These are phyloP conservation scores for Dactylellina cionopaga DNA, from an alignment of 2,329 filamentous ascomycete species.

Conservation along the genomic window DNA sequence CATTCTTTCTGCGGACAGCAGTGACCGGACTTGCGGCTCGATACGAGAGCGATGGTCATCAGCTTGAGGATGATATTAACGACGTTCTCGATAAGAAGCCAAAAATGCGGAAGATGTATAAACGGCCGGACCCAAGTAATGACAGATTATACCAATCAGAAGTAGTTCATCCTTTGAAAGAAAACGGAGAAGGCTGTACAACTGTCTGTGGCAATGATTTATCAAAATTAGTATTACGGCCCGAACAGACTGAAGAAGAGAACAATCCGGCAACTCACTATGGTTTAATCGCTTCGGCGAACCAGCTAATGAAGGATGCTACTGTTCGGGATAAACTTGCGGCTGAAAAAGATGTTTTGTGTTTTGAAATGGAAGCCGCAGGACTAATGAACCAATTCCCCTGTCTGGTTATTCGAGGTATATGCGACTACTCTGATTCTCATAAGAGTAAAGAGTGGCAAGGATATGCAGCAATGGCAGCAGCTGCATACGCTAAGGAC, in stretches of 20 bases:
- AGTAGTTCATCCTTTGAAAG: slow-evolving; percentile 1
- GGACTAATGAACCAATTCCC: no score
- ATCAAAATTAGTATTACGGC: slow-evolving; percentile 52
- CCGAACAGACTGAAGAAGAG: slow-evolving; percentile 7
- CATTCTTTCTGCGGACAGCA: not conserved
- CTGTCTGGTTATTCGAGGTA: not conserved
- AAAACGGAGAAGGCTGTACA: not conserved
- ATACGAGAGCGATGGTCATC: not conserved
- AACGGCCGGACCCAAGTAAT: slow-evolving; percentile 54
- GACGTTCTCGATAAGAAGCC: not conserved
- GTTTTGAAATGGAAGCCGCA: slow-evolving; percentile 6
- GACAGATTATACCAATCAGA: slow-evolving; percentile 58
- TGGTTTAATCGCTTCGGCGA: slow-evolving; percentile 30
- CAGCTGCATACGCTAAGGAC: slow-evolving; percentile 12
- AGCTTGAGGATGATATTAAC: not conserved
- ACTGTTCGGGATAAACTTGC: slow-evolving; percentile 20
- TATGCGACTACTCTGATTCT: no score
- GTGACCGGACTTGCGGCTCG: not conserved
- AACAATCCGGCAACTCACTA: not conserved
- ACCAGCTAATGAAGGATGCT: slow-evolving; percentile 39
- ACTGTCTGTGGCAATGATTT: not conserved
- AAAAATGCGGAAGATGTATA: slow-evolving; percentile 51
- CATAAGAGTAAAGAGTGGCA: no score
- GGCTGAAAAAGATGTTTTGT: slow-evolving; percentile 10
- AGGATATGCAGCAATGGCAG: slow-evolving; percentile 17